Evolutionary conservation across 2,329 filamentous ascomycete genomes (phyloP).

Genomic region (Calonectria pseudoturangicola): DNA sequence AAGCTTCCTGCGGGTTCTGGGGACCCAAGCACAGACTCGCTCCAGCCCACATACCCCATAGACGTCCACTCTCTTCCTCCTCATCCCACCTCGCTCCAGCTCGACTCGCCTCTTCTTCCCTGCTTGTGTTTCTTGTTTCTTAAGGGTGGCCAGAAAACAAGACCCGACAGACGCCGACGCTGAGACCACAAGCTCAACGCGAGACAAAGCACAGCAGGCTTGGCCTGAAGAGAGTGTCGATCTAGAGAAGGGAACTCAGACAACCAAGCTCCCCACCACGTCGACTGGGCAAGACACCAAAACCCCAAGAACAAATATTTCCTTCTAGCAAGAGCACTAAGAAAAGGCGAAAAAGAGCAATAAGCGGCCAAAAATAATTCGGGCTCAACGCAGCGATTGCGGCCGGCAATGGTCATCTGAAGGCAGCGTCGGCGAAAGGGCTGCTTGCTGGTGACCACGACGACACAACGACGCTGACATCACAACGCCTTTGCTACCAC

Average conservation of each 20-base stretch:
- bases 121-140: background rate
- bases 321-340: background rate
- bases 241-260: constrained; percentile 8
- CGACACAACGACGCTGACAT: constrained; percentile 25
- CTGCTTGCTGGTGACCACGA: constrained; percentile 35
- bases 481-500: constrained; percentile 13
- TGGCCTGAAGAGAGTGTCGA: constrained; percentile 9
- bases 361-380: background rate
- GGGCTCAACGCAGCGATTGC: constrained; percentile 11
- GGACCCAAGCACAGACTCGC: constrained; percentile 30
- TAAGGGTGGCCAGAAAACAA: constrained; percentile 31
- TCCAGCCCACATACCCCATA: constrained; percentile 20
- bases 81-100: constrained; percentile 15
- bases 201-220: constrained; percentile 21
- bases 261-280: constrained; percentile 20
- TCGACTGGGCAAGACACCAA: constrained; percentile 2
- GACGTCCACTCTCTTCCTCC: constrained; percentile 17
- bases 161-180: constrained; percentile 25
- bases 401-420: constrained; percentile 41
- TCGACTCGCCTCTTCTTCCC: constrained; percentile 10
- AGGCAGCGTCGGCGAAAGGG: constrained; percentile 39
- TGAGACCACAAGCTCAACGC: constrained; percentile 11
- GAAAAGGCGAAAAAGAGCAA: background rate
- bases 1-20: constrained; percentile 21
- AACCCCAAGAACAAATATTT: background rate